Conservation (phyloP, 768 basidiomycete species). For the Sarcomyxa edulis region DNA sequence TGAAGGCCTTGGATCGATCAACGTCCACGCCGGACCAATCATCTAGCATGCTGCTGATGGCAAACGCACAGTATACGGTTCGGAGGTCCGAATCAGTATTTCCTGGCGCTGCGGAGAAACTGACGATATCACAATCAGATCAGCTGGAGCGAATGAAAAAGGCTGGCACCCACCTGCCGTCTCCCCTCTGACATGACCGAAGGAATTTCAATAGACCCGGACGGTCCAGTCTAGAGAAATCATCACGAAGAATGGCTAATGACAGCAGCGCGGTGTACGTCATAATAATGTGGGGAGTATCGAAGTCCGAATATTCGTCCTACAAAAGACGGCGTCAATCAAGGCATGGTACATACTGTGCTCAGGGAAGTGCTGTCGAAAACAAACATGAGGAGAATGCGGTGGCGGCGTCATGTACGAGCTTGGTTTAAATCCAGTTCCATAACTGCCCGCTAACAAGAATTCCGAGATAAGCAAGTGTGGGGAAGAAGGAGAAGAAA, state of each 20-base stretch:
- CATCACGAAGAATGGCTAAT: slow-evolving; percentile 84
- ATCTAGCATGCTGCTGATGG: slow-evolving; percentile 69
- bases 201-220: slow-evolving; percentile 64
- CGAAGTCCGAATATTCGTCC: slow-evolving; percentile 42
- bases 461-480: slow-evolving; percentile 1
- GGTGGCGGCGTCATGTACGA: slow-evolving; percentile 57
- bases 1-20: slow-evolving; percentile 53
- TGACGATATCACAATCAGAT: slow-evolving; percentile 20
- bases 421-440: slow-evolving; percentile 71
- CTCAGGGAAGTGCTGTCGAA: too few species aligned
- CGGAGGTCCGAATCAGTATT: slow-evolving; percentile 75
- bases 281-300: slow-evolving; percentile 83
- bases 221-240: slow-evolving; percentile 68
- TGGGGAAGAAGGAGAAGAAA: slow-evolving; percentile 8
- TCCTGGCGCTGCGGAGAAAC: slow-evolving; percentile 68
- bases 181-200: slow-evolving; percentile 62
- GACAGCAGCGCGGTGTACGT: slow-evolving; percentile 88
- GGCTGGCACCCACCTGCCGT: slow-evolving; percentile 67
- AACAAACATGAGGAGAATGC: too few species aligned
- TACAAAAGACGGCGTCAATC: slow-evolving; percentile 10
- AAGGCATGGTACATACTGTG: too few species aligned
- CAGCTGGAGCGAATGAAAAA: slow-evolving; percentile 1
- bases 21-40: slow-evolving; percentile 77
- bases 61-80: slow-evolving; percentile 84
- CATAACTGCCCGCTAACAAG: slow-evolving; percentile 48